phyloP scores from a whole-genome alignment of 2,329 filamentous ascomycete species.

The Pseudocercospora cruenta region DNA sequence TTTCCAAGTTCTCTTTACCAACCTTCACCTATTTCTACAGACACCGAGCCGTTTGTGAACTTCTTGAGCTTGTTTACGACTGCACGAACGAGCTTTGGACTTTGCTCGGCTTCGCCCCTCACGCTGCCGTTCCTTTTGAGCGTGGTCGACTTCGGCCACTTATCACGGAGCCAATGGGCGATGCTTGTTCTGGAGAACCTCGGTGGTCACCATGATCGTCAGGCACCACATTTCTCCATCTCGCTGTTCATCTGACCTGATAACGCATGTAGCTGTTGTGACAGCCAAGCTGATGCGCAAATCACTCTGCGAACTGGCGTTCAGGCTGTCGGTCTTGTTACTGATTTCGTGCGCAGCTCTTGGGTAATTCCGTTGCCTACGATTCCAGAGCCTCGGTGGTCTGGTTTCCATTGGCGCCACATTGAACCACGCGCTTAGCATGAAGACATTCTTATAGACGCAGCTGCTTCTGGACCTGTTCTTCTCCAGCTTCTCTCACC shows the following conservation, averaged over 20 bases:
- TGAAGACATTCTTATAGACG: conserved; percentile 2
- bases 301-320: conserved; percentile 1
- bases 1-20: not conserved
- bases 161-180: not conserved
- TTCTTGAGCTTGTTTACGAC: conserved; percentile 2
- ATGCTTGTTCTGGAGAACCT: not conserved
- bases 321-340: not conserved
- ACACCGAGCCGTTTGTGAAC: not conserved
- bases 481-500: not conserved
- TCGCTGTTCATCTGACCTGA: not conserved
- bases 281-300: conserved; percentile 2
- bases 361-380: not conserved
- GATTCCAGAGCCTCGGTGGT: conserved; percentile 8
- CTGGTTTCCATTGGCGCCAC: conserved; percentile 6
- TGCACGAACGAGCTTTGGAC: conserved; percentile 7
- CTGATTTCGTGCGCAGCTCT: not conserved
- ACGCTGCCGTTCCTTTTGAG: conserved; percentile 7
- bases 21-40: not conserved
- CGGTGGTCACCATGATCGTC: conserved; percentile 4
- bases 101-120: conserved; percentile 2
- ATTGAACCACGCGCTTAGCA: conserved; percentile 1
- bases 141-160: not conserved
- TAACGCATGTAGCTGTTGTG: not conserved
- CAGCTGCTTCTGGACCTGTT: not conserved
- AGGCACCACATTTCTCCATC: conserved; percentile 5